Percentiles rank a stretch among this genome's conserved stretches.
phyloP scores from a whole-genome alignment of 371 early-diverging fungal species.

The Mucor circinelloides region DNA sequence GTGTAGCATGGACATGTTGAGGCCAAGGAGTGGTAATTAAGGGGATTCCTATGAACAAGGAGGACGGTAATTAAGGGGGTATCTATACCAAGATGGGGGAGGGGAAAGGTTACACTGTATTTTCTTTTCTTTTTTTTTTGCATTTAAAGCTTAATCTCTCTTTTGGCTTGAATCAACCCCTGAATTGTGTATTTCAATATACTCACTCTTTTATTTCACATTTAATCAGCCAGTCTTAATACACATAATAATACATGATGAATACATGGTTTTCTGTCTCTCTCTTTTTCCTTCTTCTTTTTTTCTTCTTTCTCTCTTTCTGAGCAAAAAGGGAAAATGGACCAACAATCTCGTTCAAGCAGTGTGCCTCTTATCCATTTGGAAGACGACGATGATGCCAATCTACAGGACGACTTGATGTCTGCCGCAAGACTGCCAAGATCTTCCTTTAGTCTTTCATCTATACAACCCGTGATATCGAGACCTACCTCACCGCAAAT shows the following conservation, averaged over 20 bases:
- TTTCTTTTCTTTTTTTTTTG: too few relatives aligned
- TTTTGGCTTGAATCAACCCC: neutral
- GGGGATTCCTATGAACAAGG: neutral
- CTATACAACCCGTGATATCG: constrained; percentile 7
- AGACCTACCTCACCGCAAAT: neutral
- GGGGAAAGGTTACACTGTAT: constrained; percentile 3
- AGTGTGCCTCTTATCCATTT: constrained; percentile 20
- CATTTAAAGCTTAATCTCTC: neutral
- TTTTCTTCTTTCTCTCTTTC: neutral
- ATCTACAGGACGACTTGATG: neutral
- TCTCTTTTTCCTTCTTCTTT: neutral
- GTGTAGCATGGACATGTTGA: neutral
- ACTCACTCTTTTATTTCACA: neutral
- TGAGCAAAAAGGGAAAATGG: neutral
- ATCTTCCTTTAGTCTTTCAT: constrained; percentile 22
- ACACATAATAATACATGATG: neutral
- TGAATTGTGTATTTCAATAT: constrained; percentile 4
- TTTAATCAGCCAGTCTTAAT: neutral
- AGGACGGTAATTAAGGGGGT: neutral
- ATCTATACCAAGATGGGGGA: constrained; percentile 5
- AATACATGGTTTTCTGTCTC: neutral
- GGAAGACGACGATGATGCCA: constrained; percentile 8
- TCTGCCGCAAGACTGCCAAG: neutral
- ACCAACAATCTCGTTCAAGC: constrained; percentile 17
- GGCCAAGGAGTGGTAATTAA: neutral